A percentile compares a stretch with the other conserved stretches of the same genome.
These are phyloP conservation scores for Chaetomium sp. DNA, from an alignment of 2,329 filamentous ascomycete genomes.

Conservation along the genomic window DNA sequence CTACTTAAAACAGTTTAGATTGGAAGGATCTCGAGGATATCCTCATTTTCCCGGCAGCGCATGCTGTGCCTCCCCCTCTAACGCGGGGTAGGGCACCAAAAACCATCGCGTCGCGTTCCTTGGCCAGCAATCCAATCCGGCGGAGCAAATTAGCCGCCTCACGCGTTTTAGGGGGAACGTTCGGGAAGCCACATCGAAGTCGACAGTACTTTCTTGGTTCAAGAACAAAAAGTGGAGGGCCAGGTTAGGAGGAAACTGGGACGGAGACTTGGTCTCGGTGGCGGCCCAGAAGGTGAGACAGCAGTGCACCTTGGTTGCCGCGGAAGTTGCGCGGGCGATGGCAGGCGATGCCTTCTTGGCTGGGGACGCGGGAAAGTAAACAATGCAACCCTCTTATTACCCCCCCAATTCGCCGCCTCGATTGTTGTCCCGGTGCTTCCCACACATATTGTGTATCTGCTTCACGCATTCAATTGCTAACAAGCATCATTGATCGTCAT, in stretches of 20 bases:
- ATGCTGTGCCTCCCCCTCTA: slow-evolving; percentile 15
- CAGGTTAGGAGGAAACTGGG: neutral
- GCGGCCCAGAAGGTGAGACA: slow-evolving; percentile 11
- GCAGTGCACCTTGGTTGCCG: slow-evolving; percentile 5
- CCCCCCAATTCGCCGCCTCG: neutral
- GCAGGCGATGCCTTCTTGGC: slow-evolving; percentile 24
- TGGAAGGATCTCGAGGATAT: neutral
- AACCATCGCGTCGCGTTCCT: slow-evolving; percentile 34
- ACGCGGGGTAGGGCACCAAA: slow-evolving; percentile 19
- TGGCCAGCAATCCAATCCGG: slow-evolving; percentile 28
- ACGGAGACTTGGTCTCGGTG: neutral
- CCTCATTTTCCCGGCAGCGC: neutral
- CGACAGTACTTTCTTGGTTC: slow-evolving; percentile 17
- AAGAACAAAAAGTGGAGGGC: neutral
- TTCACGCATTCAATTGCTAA: slow-evolving; percentile 30
- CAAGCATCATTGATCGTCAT: slow-evolving; percentile 36
- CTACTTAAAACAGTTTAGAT: neutral
- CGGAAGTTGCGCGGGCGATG: slow-evolving; percentile 21
- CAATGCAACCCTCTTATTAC: slow-evolving; percentile 25
- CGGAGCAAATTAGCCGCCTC: slow-evolving; percentile 18
- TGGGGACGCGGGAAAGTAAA: slow-evolving; percentile 28
- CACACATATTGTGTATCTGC: slow-evolving; percentile 19
- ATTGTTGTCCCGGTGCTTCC: neutral
- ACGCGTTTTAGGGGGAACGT: slow-evolving; percentile 5
- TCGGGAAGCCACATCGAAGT: neutral